Evolutionary conservation across 2,329 filamentous ascomycete species (phyloP).

Genomic region (Acarospora socialis): DNA sequence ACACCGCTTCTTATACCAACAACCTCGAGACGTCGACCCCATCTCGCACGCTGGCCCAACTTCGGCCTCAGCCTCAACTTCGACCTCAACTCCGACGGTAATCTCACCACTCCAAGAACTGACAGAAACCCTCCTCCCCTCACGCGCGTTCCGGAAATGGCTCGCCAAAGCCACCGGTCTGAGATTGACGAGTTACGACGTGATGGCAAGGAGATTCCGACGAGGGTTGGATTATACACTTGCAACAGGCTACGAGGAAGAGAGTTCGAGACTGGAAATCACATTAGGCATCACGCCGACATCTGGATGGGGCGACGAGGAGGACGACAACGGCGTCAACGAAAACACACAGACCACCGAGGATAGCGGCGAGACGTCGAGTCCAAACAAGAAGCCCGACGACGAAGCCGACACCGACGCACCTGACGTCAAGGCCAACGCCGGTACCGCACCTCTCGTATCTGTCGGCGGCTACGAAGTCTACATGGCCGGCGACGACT

Average conservation of each 20-base stretch:
- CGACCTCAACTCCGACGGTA: slow-evolving; percentile 24
- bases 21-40: slow-evolving; percentile 32
- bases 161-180: slow-evolving; percentile 69
- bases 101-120: slow-evolving; percentile 56
- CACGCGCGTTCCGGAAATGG: slow-evolving; percentile 78
- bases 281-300: slow-evolving; percentile 79
- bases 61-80: slow-evolving; percentile 8
- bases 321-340: slow-evolving; percentile 37
- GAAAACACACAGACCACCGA: slow-evolving; percentile 21
- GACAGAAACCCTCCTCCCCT: slow-evolving; percentile 69
- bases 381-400: slow-evolving; percentile 10
- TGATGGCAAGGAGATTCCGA: slow-evolving; percentile 77
- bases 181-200: slow-evolving; percentile 55
- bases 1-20: slow-evolving; percentile 77
- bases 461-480: slow-evolving; percentile 48
- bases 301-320: slow-evolving; percentile 66
- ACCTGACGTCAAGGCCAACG: too few relatives aligned
- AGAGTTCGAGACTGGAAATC: slow-evolving; percentile 65
- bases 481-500: slow-evolving; percentile 73
- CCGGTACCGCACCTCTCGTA: too few relatives aligned
- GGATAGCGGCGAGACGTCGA: slow-evolving; percentile 1
- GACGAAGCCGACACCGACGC: slow-evolving; percentile 15
- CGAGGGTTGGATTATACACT: slow-evolving; percentile 82
- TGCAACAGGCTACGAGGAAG: slow-evolving; percentile 63
- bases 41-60: slow-evolving; percentile 22